Percentiles rank a stretch among this genome's conserved stretches.
Conservation (phyloP, 225 moss, liverwort and hornwort species). For the Physcomitrium patens region DNA sequence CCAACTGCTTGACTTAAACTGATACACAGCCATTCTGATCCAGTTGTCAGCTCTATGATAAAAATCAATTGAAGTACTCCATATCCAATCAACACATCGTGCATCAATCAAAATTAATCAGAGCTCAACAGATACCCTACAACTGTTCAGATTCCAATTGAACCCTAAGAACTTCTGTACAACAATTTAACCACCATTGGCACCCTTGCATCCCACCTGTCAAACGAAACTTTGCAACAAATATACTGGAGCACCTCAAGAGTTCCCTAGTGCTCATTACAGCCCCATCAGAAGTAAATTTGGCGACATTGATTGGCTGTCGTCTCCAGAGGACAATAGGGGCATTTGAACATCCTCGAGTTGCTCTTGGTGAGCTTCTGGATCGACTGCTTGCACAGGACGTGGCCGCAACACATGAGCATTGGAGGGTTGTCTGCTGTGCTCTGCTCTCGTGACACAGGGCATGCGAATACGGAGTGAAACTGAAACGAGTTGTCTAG, state of each 20-base stretch:
- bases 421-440: constrained; percentile 74
- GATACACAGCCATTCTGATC: constrained; percentile 4
- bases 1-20: background rate
- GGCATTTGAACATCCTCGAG: constrained; percentile 40
- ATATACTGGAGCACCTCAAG: background rate
- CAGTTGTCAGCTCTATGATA: background rate
- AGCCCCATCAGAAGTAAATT: constrained; percentile 28
- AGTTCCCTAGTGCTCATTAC: background rate
- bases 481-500: constrained; percentile 71
- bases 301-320: constrained; percentile 36
- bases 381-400: constrained; percentile 77
- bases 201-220: constrained; percentile 6
- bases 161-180: constrained; percentile 26
- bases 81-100: constrained; percentile 7
- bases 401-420: constrained; percentile 81
- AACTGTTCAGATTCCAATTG: background rate
- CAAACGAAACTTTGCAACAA: background rate
- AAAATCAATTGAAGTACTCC: constrained; percentile 1
- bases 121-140: too few species aligned
- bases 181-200: background rate
- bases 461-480: constrained; percentile 76
- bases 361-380: constrained; percentile 49
- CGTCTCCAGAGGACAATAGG: constrained; percentile 40
- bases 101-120: background rate
- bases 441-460: constrained; percentile 70